A percentile compares a stretch with the other conserved stretches of the same genome.
Evolutionary conservation across 331 rosid species (phyloP).

Genomic region (Pyracantha coccinea): DNA sequence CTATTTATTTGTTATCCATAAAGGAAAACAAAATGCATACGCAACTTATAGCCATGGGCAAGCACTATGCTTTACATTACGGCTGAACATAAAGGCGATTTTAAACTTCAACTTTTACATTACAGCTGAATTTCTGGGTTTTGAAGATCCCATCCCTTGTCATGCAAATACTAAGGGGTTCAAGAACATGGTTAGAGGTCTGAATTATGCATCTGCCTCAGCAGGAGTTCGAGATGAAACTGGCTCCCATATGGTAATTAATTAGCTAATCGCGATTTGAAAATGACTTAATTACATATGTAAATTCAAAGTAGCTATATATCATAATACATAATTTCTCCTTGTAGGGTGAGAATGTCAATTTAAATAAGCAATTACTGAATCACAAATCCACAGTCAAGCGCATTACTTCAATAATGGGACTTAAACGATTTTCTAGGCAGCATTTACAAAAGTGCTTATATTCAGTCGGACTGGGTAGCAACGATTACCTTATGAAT

Average conservation of each 20-base stretch:
- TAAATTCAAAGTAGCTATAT: too few relatives aligned
- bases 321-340: neutral
- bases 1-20: too few relatives aligned
- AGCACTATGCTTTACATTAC: too few relatives aligned
- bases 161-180: neutral
- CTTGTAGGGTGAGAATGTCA: conserved; percentile 36
- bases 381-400: conserved; percentile 28
- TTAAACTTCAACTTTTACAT: neutral
- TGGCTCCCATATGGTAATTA: conserved; percentile 18
- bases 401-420: conserved; percentile 6
- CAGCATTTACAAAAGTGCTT: conserved; percentile 40
- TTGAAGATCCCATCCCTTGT: conserved; percentile 16
- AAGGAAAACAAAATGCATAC: too few relatives aligned
- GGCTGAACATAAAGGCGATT: too few relatives aligned
- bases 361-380: conserved; percentile 27
- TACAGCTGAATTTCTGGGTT: conserved; percentile 28
- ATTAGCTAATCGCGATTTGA: too few relatives aligned
- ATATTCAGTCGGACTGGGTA: conserved; percentile 45
- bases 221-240: conserved; percentile 48
- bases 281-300: too few relatives aligned
- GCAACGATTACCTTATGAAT: conserved; percentile 58
- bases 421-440: neutral
- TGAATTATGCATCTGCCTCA: conserved; percentile 52
- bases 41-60: too few relatives aligned
- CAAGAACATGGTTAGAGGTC: conserved; percentile 13